Evolutionary conservation across 2,329 filamentous ascomycete species (phyloP).

Genomic region (Diaporthe vexans): DNA sequence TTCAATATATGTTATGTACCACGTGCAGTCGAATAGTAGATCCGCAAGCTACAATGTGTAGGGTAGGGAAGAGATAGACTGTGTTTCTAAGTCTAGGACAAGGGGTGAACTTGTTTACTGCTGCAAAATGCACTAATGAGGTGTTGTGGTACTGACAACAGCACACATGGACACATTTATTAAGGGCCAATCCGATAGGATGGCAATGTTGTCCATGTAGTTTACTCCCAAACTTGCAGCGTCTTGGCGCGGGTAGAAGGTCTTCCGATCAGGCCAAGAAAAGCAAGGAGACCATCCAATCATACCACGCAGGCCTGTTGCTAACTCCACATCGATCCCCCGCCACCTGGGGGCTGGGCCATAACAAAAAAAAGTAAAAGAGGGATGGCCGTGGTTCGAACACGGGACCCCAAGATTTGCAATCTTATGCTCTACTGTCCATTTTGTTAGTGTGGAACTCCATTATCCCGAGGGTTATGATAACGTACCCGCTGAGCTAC

Average conservation of each 20-base stretch:
- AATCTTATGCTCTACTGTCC: slow-evolving; percentile 27
- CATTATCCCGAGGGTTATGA: too few species aligned
- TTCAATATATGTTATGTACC: background rate
- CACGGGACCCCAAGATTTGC: slow-evolving; percentile 3
- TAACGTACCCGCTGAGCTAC: too few species aligned
- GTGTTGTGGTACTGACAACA: too few species aligned
- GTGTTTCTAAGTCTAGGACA: too few species aligned
- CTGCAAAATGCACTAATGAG: background rate
- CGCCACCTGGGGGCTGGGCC: background rate
- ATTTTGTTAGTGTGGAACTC: too few species aligned
- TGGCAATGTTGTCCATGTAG: background rate
- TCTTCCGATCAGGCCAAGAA: slow-evolving; percentile 5
- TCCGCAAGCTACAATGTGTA: too few species aligned
- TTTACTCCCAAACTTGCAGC: background rate
- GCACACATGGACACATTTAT: background rate
- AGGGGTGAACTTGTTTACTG: background rate
- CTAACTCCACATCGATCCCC: background rate
- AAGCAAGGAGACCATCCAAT: background rate
- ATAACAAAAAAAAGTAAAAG: background rate
- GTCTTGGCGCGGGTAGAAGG: slow-evolving; percentile 6
- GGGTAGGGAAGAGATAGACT: too few species aligned
- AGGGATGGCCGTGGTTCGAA: background rate
- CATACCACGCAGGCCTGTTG: background rate
- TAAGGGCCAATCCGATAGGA: slow-evolving; percentile 6
- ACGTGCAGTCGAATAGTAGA: background rate